Evolutionary conservation across 495 filamentous ascomycete genomes (phyloP).

Genomic region (Neurospora discreta): DNA sequence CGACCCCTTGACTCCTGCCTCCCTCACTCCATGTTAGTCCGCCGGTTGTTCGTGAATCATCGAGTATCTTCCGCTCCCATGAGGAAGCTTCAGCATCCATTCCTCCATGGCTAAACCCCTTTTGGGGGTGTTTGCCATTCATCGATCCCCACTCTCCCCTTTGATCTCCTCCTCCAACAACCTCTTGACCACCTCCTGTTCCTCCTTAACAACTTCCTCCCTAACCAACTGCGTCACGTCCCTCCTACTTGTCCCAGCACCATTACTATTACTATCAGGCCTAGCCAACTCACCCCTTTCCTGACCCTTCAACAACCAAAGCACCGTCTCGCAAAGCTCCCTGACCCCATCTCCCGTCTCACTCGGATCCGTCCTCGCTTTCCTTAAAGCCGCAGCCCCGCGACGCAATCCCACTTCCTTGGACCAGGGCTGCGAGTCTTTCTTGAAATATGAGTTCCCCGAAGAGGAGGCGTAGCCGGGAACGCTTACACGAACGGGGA

Average conservation of each 20-base stretch:
- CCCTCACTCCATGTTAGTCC: neutral
- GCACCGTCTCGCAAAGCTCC: slow-evolving; percentile 35
- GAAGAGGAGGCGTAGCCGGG: neutral
- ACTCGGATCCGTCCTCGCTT: slow-evolving; percentile 20
- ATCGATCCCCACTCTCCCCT: neutral
- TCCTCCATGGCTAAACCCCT: neutral
- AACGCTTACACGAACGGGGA: neutral
- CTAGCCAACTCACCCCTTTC: neutral
- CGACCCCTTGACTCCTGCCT: neutral
- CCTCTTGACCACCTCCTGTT: slow-evolving; percentile 23
- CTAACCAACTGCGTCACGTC: slow-evolving; percentile 13
- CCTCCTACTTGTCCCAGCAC: neutral
- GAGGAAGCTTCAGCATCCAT: neutral
- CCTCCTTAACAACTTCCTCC: slow-evolving; percentile 21
- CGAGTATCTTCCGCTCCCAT: neutral
- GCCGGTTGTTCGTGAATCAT: neutral
- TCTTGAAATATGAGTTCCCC: neutral
- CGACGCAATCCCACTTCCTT: slow-evolving; percentile 26
- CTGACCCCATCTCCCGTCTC: slow-evolving; percentile 33
- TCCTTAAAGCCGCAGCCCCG: slow-evolving; percentile 25
- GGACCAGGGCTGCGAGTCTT: slow-evolving; percentile 22
- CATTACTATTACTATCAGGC: neutral
- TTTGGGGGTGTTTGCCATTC: neutral
- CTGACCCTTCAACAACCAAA: slow-evolving; percentile 21
- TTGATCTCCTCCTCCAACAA: slow-evolving; percentile 24